These are phyloP conservation scores for Neoboletus magnificus DNA, from an alignment of 768 basidiomycete species.

Conservation along the genomic window DNA sequence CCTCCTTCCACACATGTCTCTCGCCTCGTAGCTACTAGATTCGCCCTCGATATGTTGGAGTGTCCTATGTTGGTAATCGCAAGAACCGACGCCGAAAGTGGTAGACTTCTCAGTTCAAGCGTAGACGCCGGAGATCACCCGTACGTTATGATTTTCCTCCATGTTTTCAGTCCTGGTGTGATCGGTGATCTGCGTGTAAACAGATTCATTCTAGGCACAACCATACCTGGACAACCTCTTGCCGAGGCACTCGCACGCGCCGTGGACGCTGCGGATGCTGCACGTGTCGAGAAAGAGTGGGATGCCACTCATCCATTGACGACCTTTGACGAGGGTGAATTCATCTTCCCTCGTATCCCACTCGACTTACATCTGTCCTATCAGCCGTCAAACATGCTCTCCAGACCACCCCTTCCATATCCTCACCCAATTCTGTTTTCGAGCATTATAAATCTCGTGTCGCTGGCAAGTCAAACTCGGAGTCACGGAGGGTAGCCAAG, in stretches of 20 bases:
- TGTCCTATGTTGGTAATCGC: slow-evolving; percentile 88
- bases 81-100: slow-evolving; percentile 89
- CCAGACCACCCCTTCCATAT: slow-evolving; percentile 16
- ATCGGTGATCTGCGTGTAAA: slow-evolving; percentile 10
- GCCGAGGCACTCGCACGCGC: slow-evolving; percentile 70
- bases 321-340: slow-evolving; percentile 81
- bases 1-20: slow-evolving; percentile 85
- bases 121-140: slow-evolving; percentile 78
- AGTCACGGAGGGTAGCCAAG: slow-evolving; percentile 68
- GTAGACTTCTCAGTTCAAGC: slow-evolving; percentile 77
- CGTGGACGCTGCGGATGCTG: slow-evolving; percentile 63
- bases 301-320: slow-evolving; percentile 60
- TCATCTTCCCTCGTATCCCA: slow-evolving; percentile 43
- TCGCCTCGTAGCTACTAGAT: slow-evolving; percentile 79
- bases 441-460: slow-evolving; percentile 57
- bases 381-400: slow-evolving; percentile 26
- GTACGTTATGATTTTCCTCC: slow-evolving; percentile 32
- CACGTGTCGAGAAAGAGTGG: slow-evolving; percentile 76
- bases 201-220: slow-evolving; percentile 68
- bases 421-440: slow-evolving; percentile 41
- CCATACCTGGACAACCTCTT: slow-evolving; percentile 45
- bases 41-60: slow-evolving; percentile 88
- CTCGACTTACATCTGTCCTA: background rate
- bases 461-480: slow-evolving; percentile 64
- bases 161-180: slow-evolving; percentile 1